Evolutionary conservation across 352 stramenopile genomes (phyloP).

Genomic region (Lagenidium sp.): DNA sequence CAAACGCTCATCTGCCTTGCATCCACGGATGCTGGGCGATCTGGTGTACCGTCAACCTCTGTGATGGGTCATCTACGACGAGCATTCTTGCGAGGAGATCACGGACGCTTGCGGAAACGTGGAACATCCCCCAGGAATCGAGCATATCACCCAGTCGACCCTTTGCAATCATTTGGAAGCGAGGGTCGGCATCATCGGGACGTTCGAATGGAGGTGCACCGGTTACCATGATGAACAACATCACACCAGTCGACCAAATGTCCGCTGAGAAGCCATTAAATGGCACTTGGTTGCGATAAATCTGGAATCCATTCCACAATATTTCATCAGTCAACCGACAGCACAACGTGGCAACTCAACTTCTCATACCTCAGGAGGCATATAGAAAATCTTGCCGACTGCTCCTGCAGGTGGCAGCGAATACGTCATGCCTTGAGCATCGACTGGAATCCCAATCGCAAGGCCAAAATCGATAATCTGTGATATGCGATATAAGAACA

Average conservation of each 20-base stretch:
- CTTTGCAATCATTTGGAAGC: slow-evolving; percentile 80
- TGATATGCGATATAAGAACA: background rate
- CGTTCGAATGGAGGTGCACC: slow-evolving; percentile 88
- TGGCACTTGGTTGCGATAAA: slow-evolving; percentile 83
- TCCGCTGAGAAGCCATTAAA: slow-evolving; percentile 91
- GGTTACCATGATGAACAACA: slow-evolving; percentile 94
- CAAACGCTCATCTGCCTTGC: slow-evolving; percentile 54
- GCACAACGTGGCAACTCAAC: background rate
- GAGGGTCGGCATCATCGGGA: slow-evolving; percentile 66
- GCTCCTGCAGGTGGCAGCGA: slow-evolving; percentile 65
- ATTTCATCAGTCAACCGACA: too few relatives aligned
- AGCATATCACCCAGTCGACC: slow-evolving; percentile 79
- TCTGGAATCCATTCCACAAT: slow-evolving; percentile 38
- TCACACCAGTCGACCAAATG: slow-evolving; percentile 92
- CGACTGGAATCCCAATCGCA: slow-evolving; percentile 77
- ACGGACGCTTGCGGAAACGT: slow-evolving; percentile 60
- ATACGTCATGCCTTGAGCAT: slow-evolving; percentile 81
- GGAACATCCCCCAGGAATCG: slow-evolving; percentile 80
- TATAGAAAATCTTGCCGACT: slow-evolving; percentile 88
- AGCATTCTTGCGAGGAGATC: slow-evolving; percentile 76
- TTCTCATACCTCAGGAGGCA: slow-evolving; percentile 63
- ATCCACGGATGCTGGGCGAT: slow-evolving; percentile 82
- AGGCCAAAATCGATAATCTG: slow-evolving; percentile 86
- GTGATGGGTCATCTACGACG: slow-evolving; percentile 68
- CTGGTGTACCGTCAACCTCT: slow-evolving; percentile 70